Conservation (phyloP, 2,329 filamentous ascomycete species). For the Fusarium armeniacum region DNA sequence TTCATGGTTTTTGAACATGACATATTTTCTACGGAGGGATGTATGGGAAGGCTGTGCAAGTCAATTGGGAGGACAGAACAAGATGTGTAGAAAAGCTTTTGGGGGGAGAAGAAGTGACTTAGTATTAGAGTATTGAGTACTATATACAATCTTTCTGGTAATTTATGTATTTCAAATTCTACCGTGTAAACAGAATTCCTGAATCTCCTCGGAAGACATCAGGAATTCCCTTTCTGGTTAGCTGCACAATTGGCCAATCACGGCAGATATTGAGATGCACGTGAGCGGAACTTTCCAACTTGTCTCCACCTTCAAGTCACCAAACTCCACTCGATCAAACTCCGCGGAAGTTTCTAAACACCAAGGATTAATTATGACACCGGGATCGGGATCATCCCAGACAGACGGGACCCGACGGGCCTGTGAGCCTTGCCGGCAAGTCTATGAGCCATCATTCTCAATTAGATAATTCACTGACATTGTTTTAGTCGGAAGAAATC, state of each 20-base stretch:
- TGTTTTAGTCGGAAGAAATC: slow-evolving; percentile 9
- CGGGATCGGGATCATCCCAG: neutral
- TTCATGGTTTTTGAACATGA: slow-evolving; percentile 74
- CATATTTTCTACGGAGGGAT: neutral
- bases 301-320: slow-evolving; percentile 20
- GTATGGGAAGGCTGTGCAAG: neutral
- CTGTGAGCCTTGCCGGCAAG: slow-evolving; percentile 24
- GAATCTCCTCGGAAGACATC: neutral
- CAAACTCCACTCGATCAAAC: neutral
- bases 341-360: slow-evolving; percentile 1
- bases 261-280: neutral
- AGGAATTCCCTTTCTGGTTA: neutral
- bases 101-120: neutral
- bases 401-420: neutral
- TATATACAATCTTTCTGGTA: neutral
- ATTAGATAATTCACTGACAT: rapidly evolving
- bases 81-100: neutral
- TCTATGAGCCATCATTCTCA: rapidly evolving
- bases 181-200: neutral
- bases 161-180: neutral
- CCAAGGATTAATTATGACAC: neutral
- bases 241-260: neutral
- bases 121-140: neutral
- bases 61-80: rapidly evolving
- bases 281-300: neutral